Base-by-base conservation (phyloP, 495 filamentous ascomycete genomes). In the Thermothielavioides terrestris region DNA sequence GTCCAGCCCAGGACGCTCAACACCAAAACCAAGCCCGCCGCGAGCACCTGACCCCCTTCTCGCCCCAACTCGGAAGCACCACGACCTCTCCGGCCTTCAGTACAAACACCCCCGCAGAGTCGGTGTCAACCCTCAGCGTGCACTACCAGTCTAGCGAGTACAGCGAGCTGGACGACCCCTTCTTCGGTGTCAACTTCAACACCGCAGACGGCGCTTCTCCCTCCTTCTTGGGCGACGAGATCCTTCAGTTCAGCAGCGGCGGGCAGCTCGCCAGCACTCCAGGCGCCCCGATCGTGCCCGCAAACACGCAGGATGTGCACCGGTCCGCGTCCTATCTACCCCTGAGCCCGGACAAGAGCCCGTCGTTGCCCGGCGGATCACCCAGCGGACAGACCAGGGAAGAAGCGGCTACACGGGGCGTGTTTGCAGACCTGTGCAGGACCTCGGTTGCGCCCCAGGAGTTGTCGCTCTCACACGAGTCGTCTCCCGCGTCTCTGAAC, bases 81-180 rank as follows among this genome's bases (percentile, higher is more conserved):
- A 65, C 67, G 37, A 62, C 65, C 12, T 75, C 73, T 5, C 69
- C 72, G 17, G 52, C 60, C 10, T 21, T 60, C 7, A 58, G 63
- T 45, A 60, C 63, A 36, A 60, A 71, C 22, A 73, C 71, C 17
- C 71, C 70, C 34, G 70, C 67, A 52, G 72, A 71, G 23, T 67
- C 66, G 15, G 49, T 61, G 39, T 67, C 65, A 8, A 62, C 64
- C 9, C 54, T 68, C 41, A 71, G 68, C 42, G 39, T 66, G 44
- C 46, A 67, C 50, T 74, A 71, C 55, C 67, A 68, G 48, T 63
- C 65, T 6, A 69, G 68, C 54, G 65, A 70, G 26, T 60, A 66
- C 51, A 68, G 62, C 56, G 67, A 68, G 46, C 54, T 50, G 46
- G 70, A 68, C 31, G 73, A 76, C 50, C 64, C 63, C 8, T 70